These are phyloP conservation scores for Microdochium nivale DNA, from an alignment of 2,329 filamentous ascomycete genomes.

Conservation along the genomic window DNA sequence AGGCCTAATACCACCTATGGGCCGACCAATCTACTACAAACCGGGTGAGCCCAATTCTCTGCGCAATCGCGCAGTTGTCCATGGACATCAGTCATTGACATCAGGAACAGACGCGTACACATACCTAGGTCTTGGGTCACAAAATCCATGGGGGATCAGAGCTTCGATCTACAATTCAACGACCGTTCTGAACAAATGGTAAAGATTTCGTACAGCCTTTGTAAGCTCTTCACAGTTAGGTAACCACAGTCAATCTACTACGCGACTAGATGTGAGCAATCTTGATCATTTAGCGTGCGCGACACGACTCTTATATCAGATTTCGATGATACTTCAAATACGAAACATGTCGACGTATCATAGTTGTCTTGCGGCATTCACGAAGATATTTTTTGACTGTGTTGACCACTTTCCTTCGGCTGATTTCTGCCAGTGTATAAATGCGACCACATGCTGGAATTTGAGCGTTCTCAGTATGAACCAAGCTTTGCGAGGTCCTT, in stretches of 20 bases:
- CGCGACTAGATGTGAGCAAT: no score
- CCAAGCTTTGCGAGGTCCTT: no score
- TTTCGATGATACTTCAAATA: no score
- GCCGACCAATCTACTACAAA: conserved; percentile 67
- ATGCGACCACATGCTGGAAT: no score
- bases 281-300: no score
- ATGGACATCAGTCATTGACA: background rate
- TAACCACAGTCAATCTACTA: background rate
- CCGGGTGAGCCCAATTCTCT: conserved; percentile 36
- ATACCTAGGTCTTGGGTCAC: conserved; percentile 50
- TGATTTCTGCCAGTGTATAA: no score
- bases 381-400: no score
- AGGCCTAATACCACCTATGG: conserved; percentile 42
- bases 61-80: background rate
- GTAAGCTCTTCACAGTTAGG: background rate
- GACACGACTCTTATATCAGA: no score
- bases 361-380: no score
- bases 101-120: conserved; percentile 53
- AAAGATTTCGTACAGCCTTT: conserved; percentile 4
- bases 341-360: no score
- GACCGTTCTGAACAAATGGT: conserved; percentile 24
- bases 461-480: no score
- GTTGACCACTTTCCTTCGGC: no score
- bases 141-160: conserved; percentile 54
- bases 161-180: conserved; percentile 47